Evolutionary conservation across 139 green algal species (phyloP), one percentile per base, ranked within the genome.

Genomic region (Micromonas commoda): DNA sequence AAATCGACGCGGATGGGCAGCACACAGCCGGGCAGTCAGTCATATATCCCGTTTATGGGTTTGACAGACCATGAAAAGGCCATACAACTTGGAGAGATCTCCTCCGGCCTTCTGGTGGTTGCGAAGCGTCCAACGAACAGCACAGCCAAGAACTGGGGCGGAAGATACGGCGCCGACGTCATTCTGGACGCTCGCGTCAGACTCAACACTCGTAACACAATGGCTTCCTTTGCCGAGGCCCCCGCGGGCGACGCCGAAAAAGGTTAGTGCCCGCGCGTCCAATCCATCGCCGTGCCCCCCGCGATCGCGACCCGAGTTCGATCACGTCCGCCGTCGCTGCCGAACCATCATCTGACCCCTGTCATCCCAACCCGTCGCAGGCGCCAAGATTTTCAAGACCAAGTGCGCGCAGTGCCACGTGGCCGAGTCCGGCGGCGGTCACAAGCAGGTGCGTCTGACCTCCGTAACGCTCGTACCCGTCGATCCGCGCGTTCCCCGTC

Each of bases 331-430:
- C n/a, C n/a, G n/a, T n/a, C n/a, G n/a, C n/a, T n/a, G n/a, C n/a
- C 3, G 3, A 35, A 23, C 31, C 31, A 70, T 57, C 45, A 32
- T 31, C n/a, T n/a, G n/a, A n/a, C n/a, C n/a, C n/a, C n/a, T n/a
- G 63, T 39, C 24, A 21, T 70, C 2, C 34, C 31, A 2, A 23
- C 63, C 31, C 20, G 5, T 3, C 68, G 29, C 5, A 75, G 92
- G 91, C 29, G 92, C 89, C 53, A 96, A 97, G 85, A 96, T 97
- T 66, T 97, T 97, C 84, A 96, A 97, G 86, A 97, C 93, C 64
- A 98, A 98, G 90, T 97, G 90, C 79, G 86, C 93, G 0, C 93
- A 97, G 86, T 98, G 95, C 86, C 95, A 98, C 84, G 87, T 93
- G 31, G 89, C 88, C 3, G 93, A 97, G 81, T 89, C 93, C 72